Base-by-base conservation (phyloP, 345 rosid genomes). In the Carallia brachiata region DNA sequence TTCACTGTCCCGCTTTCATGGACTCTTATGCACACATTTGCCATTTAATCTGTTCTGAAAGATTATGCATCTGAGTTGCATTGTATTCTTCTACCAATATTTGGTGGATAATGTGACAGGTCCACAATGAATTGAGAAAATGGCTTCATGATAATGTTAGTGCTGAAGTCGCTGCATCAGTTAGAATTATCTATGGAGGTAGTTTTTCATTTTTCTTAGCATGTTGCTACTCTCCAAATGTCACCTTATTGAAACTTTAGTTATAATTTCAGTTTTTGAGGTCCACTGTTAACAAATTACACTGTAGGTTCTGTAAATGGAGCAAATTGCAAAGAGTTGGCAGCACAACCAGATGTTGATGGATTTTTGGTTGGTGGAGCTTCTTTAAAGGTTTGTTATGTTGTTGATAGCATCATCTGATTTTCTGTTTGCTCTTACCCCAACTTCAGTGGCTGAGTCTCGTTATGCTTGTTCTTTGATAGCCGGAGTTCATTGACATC, bases 301-400 rank as follows among this genome's bases (percentile, higher is more conserved):
- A n/a, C 9, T 37, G 7, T 61, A 89, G 89, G 89, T 36, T 89
- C 92, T 48, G 96, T 89, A 5, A 89, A 82, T 67, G 92, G 90
- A 66, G 81, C 68, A 44, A 89, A 89, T 76, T 86, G 90, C 89
- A 83, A 74, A 70, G 90, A 85, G 63, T 73, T 87, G 82, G 88
- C 87, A 1, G 81, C 58, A 58, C 82, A 89, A 67, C 80, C 86
- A 4, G 90, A 89, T 70, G 80, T 89, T 34, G 96, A 87, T 71
- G 96, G 92, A 66, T 89, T 89, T 82, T 83, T 89, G 82, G 96
- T 89, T 52, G 92, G 90, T 8, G 96, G 92, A 68, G 96, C 96
- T 70, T 89, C 96, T 48, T 73, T 89, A 37, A 87, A 89, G 90
- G 92, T 87, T 44, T 67, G 15, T 34, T 48, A 9, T 53, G 5